Evolutionary conservation across 768 basidiomycete genomes (phyloP).

Genomic region (Tylopilus rubrobrunneus): DNA sequence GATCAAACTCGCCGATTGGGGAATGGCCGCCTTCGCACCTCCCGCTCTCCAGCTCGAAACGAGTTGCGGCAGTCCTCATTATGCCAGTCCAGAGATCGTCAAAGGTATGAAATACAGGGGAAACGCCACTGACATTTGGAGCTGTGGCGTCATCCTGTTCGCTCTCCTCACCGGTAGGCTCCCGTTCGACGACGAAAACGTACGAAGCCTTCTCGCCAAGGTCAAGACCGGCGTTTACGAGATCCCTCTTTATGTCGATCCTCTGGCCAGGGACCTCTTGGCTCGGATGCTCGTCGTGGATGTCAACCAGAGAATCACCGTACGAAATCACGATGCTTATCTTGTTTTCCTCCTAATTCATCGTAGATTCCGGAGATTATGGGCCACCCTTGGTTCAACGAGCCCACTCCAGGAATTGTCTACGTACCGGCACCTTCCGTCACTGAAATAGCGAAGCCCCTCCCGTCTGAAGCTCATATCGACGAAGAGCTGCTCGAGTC

Average conservation of each 20-base stretch:
- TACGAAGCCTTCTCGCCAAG: constrained; percentile 70
- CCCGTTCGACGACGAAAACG: constrained; percentile 92
- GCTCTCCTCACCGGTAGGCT: constrained; percentile 87
- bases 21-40: constrained; percentile 95
- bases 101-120: constrained; percentile 87
- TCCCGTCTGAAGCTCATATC: constrained; percentile 63
- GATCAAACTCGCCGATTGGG: constrained; percentile 97
- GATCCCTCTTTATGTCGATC: constrained; percentile 76
- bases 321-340: constrained; percentile 33
- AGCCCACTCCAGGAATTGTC: constrained; percentile 45
- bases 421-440: constrained; percentile 57
- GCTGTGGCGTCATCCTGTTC: constrained; percentile 90
- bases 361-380: constrained; percentile 82
- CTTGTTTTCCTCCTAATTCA: constrained; percentile 3
- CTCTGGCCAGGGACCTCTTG: constrained; percentile 81
- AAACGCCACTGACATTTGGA: constrained; percentile 93
- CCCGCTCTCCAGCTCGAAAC: constrained; percentile 85
- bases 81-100: constrained; percentile 95
- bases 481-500: constrained; percentile 77
- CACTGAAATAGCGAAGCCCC: constrained; percentile 64
- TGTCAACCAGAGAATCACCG: constrained; percentile 73
- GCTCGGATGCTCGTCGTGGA: constrained; percentile 87
- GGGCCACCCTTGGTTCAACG: constrained; percentile 76
- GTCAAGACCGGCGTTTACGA: constrained; percentile 85
- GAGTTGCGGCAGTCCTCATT: constrained; percentile 95